Conservation (phyloP, 2,329 filamentous ascomycete species). For the Venturiaceae sp. region DNA sequence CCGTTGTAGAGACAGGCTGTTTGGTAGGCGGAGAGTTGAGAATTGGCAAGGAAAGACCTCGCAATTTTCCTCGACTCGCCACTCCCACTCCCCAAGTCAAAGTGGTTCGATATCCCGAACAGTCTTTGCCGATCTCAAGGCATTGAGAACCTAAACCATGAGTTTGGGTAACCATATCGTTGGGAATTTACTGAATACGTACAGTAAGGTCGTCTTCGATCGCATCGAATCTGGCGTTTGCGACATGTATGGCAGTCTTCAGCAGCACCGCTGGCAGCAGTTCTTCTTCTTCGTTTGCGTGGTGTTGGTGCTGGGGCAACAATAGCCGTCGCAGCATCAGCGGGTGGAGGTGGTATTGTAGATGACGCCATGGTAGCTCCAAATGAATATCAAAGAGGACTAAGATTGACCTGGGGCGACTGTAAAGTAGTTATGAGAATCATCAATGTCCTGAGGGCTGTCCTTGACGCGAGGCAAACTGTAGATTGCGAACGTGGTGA, state of each 20-base stretch:
- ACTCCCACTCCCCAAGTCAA: slow-evolving; percentile 95
- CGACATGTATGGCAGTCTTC: slow-evolving; percentile 94
- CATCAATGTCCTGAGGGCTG: neutral
- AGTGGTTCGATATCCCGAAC: slow-evolving; percentile 92
- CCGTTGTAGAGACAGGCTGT: neutral
- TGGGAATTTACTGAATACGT: neutral
- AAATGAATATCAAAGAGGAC: neutral
- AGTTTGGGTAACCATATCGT: neutral
- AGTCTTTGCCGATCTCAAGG: slow-evolving; percentile 82
- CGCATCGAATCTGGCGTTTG: slow-evolving; percentile 76
- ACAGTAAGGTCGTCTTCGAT: slow-evolving; percentile 86
- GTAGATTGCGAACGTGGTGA: neutral
- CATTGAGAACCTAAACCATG: slow-evolving; percentile 58
- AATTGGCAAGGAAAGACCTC: slow-evolving; percentile 69
- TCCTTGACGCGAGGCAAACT: neutral
- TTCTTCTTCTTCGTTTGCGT: slow-evolving; percentile 71
- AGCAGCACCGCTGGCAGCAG: slow-evolving; percentile 76
- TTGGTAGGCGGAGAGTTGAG: slow-evolving; percentile 30
- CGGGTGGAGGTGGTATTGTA: neutral
- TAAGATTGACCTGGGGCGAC: neutral
- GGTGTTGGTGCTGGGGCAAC: neutral
- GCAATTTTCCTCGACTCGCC: slow-evolving; percentile 87
- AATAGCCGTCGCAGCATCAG: neutral
- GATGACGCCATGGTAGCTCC: slow-evolving; percentile 4
- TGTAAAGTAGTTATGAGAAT: neutral